A percentile compares a stretch with the other conserved stretches of the same genome.
Evolutionary conservation across 345 rosid genomes (phyloP).

Genomic region (Erodium maritimum): DNA sequence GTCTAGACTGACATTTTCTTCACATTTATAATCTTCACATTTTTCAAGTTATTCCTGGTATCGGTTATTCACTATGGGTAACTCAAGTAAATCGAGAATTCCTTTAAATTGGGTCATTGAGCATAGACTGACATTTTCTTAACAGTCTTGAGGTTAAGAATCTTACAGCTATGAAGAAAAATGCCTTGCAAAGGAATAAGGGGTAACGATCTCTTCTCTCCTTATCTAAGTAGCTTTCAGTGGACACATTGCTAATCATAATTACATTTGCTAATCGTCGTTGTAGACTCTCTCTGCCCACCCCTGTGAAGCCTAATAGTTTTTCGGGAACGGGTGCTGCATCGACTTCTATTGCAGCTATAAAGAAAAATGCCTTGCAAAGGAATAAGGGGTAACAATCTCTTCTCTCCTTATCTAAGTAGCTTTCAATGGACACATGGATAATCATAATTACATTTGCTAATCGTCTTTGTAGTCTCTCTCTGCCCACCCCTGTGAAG

Average conservation of each 20-base stretch:
- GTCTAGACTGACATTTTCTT: no score
- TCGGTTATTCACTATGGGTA: no score
- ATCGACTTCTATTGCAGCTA: no score
- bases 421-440: no score
- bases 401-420: not conserved
- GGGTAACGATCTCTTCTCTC: constrained; percentile 30
- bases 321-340: no score
- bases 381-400: constrained; percentile 41
- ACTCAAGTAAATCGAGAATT: not conserved
- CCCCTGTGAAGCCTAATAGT: constrained; percentile 7
- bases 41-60: no score
- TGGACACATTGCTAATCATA: no score
- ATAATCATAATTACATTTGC: no score
- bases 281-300: no score
- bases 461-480: no score
- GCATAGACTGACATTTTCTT: constrained; percentile 1
- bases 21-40: no score
- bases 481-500: constrained; percentile 8
- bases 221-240: not conserved
- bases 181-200: constrained; percentile 39
- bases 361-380: constrained; percentile 51
- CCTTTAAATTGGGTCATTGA: not conserved
- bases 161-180: constrained; percentile 51
- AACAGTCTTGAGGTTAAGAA: constrained; percentile 79
- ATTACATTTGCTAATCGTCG: no score